Conservation (phyloP, 129 eudicot genomes). For the Ambrosia artemisiifolia region DNA sequence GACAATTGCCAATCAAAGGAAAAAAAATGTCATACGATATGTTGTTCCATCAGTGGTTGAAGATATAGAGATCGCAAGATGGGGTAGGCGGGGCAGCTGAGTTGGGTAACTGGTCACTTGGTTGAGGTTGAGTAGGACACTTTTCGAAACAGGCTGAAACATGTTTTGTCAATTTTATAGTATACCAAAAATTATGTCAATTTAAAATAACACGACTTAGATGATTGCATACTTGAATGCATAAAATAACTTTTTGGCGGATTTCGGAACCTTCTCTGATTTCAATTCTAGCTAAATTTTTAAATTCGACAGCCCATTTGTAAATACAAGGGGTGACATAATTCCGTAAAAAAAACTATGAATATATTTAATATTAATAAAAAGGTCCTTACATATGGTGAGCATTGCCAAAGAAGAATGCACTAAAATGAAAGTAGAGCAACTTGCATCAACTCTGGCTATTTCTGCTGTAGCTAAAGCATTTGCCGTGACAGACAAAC, state of each 20-base stretch:
- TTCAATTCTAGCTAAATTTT: not conserved
- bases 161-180: no score
- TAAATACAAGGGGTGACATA: not conserved
- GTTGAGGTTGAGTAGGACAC: not conserved
- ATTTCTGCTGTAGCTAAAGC: slow-evolving; percentile 86
- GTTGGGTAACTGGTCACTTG: not conserved
- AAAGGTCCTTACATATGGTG: slow-evolving; percentile 64
- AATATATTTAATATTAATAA: not conserved
- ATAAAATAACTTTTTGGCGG: not conserved
- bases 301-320: not conserved
- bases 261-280: not conserved
- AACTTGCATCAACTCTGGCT: slow-evolving; percentile 98
- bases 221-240: no score
- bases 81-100: not conserved
- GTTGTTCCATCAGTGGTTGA: slow-evolving; percentile 4
- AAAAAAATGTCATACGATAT: not conserved
- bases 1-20: not conserved
- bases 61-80: not conserved
- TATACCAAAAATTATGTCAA: no score
- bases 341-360: not conserved
- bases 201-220: no score
- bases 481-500: slow-evolving; percentile 74
- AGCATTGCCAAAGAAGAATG: slow-evolving; percentile 98
- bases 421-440: slow-evolving; percentile 90
- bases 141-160: no score